Percentiles rank a stretch among this genome's conserved stretches.
phyloP scores from a whole-genome alignment of 345 rosid genomes.

The Moringa oleifera region DNA sequence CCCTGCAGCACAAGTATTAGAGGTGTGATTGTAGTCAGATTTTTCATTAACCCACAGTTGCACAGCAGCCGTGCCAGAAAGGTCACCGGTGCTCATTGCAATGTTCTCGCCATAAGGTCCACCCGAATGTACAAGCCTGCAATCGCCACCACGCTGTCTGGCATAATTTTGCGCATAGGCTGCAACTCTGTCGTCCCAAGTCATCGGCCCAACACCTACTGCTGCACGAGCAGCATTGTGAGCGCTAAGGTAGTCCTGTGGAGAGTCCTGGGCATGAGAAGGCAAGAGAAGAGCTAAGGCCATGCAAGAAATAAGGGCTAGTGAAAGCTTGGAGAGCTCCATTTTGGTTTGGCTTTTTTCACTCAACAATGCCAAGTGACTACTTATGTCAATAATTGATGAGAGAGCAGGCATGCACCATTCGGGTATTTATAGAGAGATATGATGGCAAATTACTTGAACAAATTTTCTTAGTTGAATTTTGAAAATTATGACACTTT shows the following conservation, averaged over 20 bases:
- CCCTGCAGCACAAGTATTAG: slow-evolving; percentile 38
- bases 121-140: slow-evolving; percentile 36
- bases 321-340: too few relatives aligned
- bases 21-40: slow-evolving; percentile 30
- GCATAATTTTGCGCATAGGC: slow-evolving; percentile 39
- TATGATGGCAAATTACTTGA: too few relatives aligned
- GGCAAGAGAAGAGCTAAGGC: background rate
- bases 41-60: slow-evolving; percentile 49
- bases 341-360: too few relatives aligned
- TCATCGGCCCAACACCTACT: slow-evolving; percentile 35
- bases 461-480: too few relatives aligned
- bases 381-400: too few relatives aligned
- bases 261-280: slow-evolving; percentile 23
- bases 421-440: too few relatives aligned
- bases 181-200: slow-evolving; percentile 42
- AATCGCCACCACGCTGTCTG: slow-evolving; percentile 20
- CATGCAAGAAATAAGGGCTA: background rate
- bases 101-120: slow-evolving; percentile 54
- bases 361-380: too few relatives aligned
- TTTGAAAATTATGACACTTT: too few relatives aligned
- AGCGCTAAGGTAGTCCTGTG: slow-evolving; percentile 28
- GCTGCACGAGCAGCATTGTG: slow-evolving; percentile 42
- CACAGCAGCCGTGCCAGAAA: slow-evolving; percentile 41
- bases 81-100: slow-evolving; percentile 33
- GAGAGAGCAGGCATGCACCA: too few relatives aligned